Conservation (phyloP, 805 yeast species). For the Metschnikowia gruessii region DNA sequence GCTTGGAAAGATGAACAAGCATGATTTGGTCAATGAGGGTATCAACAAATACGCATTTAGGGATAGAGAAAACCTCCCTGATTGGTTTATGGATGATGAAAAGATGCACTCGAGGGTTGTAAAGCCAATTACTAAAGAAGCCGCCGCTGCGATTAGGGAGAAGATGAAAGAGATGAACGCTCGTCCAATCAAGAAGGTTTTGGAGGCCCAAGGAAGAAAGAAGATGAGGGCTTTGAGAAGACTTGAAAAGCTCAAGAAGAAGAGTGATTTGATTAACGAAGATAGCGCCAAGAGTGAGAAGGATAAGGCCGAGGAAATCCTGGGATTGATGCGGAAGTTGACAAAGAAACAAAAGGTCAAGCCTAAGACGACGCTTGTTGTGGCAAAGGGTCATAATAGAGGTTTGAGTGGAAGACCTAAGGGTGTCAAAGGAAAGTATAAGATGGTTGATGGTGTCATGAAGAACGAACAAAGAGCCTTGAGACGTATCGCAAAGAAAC, state of each 20-base stretch:
- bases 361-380: slow-evolving; percentile 86
- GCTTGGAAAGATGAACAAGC: slow-evolving; percentile 77
- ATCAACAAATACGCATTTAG: slow-evolving; percentile 89
- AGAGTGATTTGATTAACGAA: slow-evolving; percentile 86
- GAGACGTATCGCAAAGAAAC: slow-evolving; percentile 83
- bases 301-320: slow-evolving; percentile 93
- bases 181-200: slow-evolving; percentile 97
- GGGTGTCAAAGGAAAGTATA: slow-evolving; percentile 96
- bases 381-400: slow-evolving; percentile 79
- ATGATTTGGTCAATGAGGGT: slow-evolving; percentile 88
- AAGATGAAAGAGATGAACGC: slow-evolving; percentile 71
- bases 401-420: slow-evolving; percentile 93
- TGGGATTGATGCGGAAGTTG: slow-evolving; percentile 77
- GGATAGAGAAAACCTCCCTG: slow-evolving; percentile 86
- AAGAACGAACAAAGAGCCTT: slow-evolving; percentile 97
- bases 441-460: slow-evolving; percentile 98
- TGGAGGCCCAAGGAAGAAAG: slow-evolving; percentile 96
- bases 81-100: slow-evolving; percentile 97
- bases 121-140: slow-evolving; percentile 93
- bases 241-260: slow-evolving; percentile 85
- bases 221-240: slow-evolving; percentile 87
- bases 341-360: slow-evolving; percentile 66
- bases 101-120: slow-evolving; percentile 76
- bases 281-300: slow-evolving; percentile 83
- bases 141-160: slow-evolving; percentile 43